Conservation (phyloP, 345 rosid genomes). For the Populus simonii region DNA sequence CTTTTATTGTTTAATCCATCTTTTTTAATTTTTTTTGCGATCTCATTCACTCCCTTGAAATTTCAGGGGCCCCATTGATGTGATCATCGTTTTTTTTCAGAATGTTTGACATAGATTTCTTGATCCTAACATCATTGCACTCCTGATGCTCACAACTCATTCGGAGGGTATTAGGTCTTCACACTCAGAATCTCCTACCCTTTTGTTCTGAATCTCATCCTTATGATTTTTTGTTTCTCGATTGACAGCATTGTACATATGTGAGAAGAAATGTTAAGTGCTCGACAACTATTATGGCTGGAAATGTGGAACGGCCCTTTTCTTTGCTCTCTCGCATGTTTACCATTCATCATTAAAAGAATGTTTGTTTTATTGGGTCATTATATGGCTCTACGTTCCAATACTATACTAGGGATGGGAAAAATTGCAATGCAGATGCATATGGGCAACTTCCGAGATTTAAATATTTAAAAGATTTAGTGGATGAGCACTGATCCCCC, state of each 20-base stretch:
- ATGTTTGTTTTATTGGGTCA: background rate
- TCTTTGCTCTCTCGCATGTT: background rate
- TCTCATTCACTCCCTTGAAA: background rate
- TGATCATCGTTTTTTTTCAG: background rate
- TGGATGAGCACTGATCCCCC: background rate
- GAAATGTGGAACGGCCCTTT: background rate
- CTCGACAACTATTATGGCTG: too few relatives aligned
- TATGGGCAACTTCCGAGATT: background rate
- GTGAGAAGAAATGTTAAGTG: background rate
- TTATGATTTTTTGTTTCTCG: background rate
- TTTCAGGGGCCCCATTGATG: background rate
- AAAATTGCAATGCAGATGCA: background rate
- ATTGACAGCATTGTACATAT: background rate
- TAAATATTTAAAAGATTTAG: background rate
- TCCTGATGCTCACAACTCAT: background rate
- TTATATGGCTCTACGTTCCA: background rate
- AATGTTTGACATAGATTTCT: background rate
- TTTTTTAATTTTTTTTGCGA: too few relatives aligned
- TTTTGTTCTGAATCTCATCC: background rate
- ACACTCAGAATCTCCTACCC: background rate
- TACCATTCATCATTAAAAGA: background rate
- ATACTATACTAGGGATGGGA: background rate
- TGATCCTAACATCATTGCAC: background rate
- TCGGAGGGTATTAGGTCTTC: background rate
- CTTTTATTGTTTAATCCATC: background rate